Base-by-base conservation (phyloP, 2,329 filamentous ascomycete genomes). In the Ustulina deusta region DNA sequence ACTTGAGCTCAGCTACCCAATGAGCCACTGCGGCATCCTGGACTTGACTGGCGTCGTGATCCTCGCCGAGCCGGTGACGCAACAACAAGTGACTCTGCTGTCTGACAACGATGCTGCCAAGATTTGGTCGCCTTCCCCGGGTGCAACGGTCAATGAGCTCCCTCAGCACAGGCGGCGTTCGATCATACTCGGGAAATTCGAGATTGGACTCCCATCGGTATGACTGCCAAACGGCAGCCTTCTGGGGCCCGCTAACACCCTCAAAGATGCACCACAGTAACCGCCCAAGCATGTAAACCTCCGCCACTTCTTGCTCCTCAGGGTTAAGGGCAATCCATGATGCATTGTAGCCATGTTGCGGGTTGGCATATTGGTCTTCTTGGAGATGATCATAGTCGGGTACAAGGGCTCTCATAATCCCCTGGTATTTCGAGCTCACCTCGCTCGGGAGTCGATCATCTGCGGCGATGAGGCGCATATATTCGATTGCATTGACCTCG, bases 201-300 rank as follows among this genome's bases (percentile, higher is more conserved):
- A 86, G 78, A 17, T 83, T 79, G 1, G 87, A 84, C 74, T 89
- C 87, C 77, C 83, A 84, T 17, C 79, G 79, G 74, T 89, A 89
- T 52, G 87, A 89, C 69, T 87, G 82, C 87, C 87, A 89, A 13
- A 87, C 81, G 3, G 85, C 84, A 1, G 84, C 83, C 68, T 82
- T 81, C 72, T 89, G 85, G 1, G 87, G 87, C 1, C 86, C 86
- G 66, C 85, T 86, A 73, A 85, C 83, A 22, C 86, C 86, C 74
- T 90, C 87, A 64, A 89, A 89, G 17, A 89, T 83, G 73, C 87
- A 89, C 87, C 87, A 90, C 54, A 90, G 79, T 29, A 88, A 81
- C 44, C 87, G 82, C 6, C 87, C 87, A 17, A 90, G 83, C 87
- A 89, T 89, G 77, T 89, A 90, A 1, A 88, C 87, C 74, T 87